phyloP scores from a whole-genome alignment of 495 filamentous ascomycete genomes.

The Podospora australis region DNA sequence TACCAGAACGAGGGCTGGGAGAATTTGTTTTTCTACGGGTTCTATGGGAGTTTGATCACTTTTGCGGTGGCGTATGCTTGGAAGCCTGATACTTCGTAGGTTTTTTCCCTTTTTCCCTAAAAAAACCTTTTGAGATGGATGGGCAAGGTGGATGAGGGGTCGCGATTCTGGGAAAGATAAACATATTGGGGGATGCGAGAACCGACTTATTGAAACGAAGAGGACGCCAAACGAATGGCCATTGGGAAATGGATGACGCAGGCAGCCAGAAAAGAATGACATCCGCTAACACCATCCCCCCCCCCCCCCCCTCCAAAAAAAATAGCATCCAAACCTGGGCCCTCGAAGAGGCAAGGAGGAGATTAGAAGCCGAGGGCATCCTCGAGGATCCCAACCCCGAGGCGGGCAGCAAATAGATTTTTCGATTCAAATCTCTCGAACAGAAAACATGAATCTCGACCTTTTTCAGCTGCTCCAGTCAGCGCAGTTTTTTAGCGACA shows the following conservation, averaged over 20 bases:
- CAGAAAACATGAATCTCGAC: neutral
- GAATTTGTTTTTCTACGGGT: constrained; percentile 77
- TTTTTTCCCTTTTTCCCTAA: constrained; percentile 27
- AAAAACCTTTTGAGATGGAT: neutral
- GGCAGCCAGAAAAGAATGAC: neutral
- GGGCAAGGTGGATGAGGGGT: neutral
- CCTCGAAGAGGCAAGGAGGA: constrained; percentile 86
- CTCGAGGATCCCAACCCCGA: constrained; percentile 61
- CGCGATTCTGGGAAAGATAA: neutral
- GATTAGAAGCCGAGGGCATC: constrained; percentile 93
- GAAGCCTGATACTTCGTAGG: constrained; percentile 98
- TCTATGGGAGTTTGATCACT: constrained; percentile 72
- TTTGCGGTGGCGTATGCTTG: constrained; percentile 82
- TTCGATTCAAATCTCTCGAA: neutral
- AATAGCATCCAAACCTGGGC: constrained; percentile 98
- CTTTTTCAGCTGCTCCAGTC: too few species aligned
- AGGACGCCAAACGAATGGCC: neutral
- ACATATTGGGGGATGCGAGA: neutral
- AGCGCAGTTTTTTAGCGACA: too few species aligned
- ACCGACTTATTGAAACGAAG: neutral
- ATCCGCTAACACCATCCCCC: too few species aligned
- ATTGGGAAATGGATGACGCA: neutral
- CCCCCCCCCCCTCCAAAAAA: too few species aligned
- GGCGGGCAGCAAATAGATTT: constrained; percentile 27
- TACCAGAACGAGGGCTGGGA: constrained; percentile 96